Evolutionary conservation across 305 asterid species (phyloP).

Genomic region (Plantago coronopus): DNA sequence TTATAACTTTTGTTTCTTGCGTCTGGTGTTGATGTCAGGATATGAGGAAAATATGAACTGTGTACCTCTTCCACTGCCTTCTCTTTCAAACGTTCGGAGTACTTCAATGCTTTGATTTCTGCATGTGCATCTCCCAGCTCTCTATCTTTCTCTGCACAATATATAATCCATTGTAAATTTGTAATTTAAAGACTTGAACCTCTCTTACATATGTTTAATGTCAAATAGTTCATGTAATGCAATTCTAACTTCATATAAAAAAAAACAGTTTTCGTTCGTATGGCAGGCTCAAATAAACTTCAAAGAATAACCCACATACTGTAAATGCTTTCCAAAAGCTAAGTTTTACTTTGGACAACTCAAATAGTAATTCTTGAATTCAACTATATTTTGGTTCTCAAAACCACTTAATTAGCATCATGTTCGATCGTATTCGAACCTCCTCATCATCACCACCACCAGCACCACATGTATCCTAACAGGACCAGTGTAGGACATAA

Average conservation of each 20-base stretch:
- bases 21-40: neutral
- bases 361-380: neutral
- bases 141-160: conserved; percentile 70
- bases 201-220: neutral
- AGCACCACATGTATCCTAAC: conserved; percentile 11
- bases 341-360: conserved; percentile 10
- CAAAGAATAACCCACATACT: conserved; percentile 11
- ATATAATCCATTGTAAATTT: conserved; percentile 23
- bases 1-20: too few species aligned
- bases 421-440: neutral
- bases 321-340: neutral
- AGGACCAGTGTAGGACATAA: conserved; percentile 13
- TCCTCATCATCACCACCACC: neutral
- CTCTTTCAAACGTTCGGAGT: conserved; percentile 75
- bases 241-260: neutral
- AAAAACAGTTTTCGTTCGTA: conserved; percentile 1
- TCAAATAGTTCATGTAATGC: neutral
- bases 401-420: neutral
- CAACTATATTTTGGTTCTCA: neutral
- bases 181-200: conserved; percentile 4
- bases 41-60: neutral
- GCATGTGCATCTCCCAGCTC: conserved; percentile 81
- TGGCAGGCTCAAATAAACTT: conserved; percentile 19
- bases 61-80: conserved; percentile 95
- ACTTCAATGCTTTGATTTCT: conserved; percentile 74